A percentile compares a stretch with the other conserved stretches of the same genome.
phyloP scores from a whole-genome alignment of 2,329 filamentous ascomycete genomes.

The Amesomyces nigricolor region DNA sequence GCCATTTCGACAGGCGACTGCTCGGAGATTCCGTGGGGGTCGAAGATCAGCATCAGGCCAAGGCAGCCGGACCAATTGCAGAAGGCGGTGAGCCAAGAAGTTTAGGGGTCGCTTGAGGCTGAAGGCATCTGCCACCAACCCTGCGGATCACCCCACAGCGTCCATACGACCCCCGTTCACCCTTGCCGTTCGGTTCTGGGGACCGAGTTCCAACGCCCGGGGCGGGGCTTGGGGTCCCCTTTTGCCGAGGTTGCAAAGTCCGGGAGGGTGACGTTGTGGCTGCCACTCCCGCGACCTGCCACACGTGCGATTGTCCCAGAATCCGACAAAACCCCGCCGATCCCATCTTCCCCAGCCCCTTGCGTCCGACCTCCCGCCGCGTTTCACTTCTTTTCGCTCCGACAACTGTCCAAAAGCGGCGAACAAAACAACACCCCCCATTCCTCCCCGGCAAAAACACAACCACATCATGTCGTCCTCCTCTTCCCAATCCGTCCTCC shows the following conservation, averaged over 20 bases:
- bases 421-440: not conserved
- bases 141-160: no score
- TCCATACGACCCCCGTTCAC: no score
- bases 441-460: not conserved
- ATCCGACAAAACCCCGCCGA: not conserved
- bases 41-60: no score
- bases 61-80: no score
- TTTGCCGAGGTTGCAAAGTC: slow-evolving; percentile 26
- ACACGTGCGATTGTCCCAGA: slow-evolving; percentile 11
- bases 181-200: not conserved
- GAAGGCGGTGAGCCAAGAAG: no score
- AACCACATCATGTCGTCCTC: slow-evolving; percentile 22
- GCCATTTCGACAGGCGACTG: no score
- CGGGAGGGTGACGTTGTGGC: slow-evolving; percentile 6
- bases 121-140: no score
- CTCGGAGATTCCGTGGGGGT: no score
- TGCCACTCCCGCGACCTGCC: not conserved
- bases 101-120: no score
- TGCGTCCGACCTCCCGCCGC: not conserved
- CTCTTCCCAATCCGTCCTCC: slow-evolving; percentile 25
- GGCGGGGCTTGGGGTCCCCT: slow-evolving; percentile 15
- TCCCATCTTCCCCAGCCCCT: not conserved
- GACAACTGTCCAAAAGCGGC: no score
- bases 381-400: no score
- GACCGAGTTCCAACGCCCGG: slow-evolving; percentile 1